Evolutionary conservation across 2,329 filamentous ascomycete species (phyloP).

Genomic region (Penicillium expansum): DNA sequence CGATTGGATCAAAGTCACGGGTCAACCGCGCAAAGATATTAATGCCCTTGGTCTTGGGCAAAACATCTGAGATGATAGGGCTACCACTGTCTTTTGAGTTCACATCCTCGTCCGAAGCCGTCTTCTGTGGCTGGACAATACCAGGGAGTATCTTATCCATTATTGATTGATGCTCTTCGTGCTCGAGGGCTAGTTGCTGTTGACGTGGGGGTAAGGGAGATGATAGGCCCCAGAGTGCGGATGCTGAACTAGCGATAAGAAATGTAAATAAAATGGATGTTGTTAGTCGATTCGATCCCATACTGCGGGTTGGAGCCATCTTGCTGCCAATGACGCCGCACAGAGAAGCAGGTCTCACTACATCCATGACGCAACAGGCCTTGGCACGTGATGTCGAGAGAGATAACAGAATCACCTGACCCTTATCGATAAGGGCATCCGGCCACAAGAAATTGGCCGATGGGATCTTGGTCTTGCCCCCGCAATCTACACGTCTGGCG

Average conservation of each 20-base stretch:
- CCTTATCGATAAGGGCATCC: constrained; percentile 34
- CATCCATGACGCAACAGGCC: constrained; percentile 23
- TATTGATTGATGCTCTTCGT: constrained; percentile 27
- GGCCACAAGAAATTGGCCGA: constrained; percentile 25
- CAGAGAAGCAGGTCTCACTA: constrained; percentile 1
- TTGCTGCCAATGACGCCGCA: not conserved
- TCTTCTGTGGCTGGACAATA: constrained; percentile 23
- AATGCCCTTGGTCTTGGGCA: constrained; percentile 73
- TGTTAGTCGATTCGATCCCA: constrained; percentile 11
- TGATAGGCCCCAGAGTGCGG: constrained; percentile 16
- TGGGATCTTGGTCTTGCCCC: constrained; percentile 11
- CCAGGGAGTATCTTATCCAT: constrained; percentile 24
- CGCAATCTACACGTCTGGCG: constrained; percentile 9
- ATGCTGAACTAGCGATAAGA: constrained; percentile 5
- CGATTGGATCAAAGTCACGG: constrained; percentile 69
- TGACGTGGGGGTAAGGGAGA: constrained; percentile 8
- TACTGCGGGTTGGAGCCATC: constrained; percentile 12
- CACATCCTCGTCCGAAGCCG: constrained; percentile 12
- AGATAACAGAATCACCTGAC: constrained; percentile 25
- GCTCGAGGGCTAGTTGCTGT: constrained; percentile 11
- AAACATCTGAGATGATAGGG: constrained; percentile 78
- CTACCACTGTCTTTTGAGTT: constrained; percentile 30
- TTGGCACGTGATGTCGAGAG: constrained; percentile 20
- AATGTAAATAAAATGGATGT: constrained; percentile 14
- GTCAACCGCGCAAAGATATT: constrained; percentile 82